These are phyloP conservation scores for Kwoniella botswanensis DNA, from an alignment of 768 basidiomycete genomes.

Conservation along the genomic window DNA sequence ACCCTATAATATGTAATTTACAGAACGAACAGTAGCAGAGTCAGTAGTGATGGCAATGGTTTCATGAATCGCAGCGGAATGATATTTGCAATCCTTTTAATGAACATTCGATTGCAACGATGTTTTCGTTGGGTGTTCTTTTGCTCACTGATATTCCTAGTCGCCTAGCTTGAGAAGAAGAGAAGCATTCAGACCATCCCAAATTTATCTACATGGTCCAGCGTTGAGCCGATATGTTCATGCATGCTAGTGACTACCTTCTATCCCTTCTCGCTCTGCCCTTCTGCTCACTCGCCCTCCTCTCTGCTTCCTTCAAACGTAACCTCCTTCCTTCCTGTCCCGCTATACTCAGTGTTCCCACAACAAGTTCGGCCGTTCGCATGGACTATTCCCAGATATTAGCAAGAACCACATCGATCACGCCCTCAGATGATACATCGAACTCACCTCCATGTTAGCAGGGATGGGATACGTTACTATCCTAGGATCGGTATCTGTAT, in stretches of 20 bases:
- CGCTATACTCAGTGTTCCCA: slow-evolving; percentile 87
- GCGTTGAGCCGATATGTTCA: slow-evolving; percentile 1
- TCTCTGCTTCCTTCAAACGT: slow-evolving; percentile 34
- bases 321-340: slow-evolving; percentile 62
- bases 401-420: neutral
- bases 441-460: slow-evolving; percentile 82
- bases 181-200: no score
- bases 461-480: slow-evolving; percentile 98
- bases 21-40: no score
- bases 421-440: neutral
- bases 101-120: no score
- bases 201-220: neutral
- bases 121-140: no score
- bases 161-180: no score
- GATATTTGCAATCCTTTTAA: no score
- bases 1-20: no score
- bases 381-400: slow-evolving; percentile 61
- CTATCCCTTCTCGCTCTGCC: slow-evolving; percentile 23
- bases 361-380: slow-evolving; percentile 85
- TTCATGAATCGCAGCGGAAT: no score
- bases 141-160: no score
- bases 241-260: slow-evolving; percentile 25
- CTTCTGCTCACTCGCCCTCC: slow-evolving; percentile 14
- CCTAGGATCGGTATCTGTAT: slow-evolving; percentile 94
- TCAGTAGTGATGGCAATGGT: no score